phyloP scores from a whole-genome alignment of 139 green algal species.

The Spirogloea muscicola region DNA sequence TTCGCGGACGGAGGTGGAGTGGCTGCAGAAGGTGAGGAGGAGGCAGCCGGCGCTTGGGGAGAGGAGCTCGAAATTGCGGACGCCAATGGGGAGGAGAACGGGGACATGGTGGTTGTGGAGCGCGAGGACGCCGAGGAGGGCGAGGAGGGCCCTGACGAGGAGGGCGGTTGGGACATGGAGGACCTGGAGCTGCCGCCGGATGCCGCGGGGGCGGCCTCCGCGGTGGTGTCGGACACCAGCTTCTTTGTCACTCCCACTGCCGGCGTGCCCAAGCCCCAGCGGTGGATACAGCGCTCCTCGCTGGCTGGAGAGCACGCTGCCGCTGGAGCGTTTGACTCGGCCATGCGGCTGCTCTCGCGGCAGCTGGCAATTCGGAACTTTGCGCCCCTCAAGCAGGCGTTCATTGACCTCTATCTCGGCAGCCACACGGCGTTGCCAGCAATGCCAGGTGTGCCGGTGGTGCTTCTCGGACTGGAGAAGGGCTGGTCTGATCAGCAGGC shows the following conservation, averaged over 20 bases:
- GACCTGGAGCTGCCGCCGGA: slow-evolving; percentile 64
- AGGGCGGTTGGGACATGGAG: slow-evolving; percentile 95
- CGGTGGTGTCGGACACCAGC: background rate
- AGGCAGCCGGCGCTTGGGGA: slow-evolving; percentile 37
- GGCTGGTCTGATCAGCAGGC: slow-evolving; percentile 54
- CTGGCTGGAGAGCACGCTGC: slow-evolving; percentile 77
- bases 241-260: slow-evolving; percentile 75
- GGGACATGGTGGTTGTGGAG: slow-evolving; percentile 41
- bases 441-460: slow-evolving; percentile 58
- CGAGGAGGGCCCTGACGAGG: slow-evolving; percentile 63
- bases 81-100: slow-evolving; percentile 19
- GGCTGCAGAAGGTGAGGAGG: slow-evolving; percentile 44
- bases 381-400: slow-evolving; percentile 76
- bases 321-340: slow-evolving; percentile 79
- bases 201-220: slow-evolving; percentile 42
- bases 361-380: slow-evolving; percentile 90
- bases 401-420: slow-evolving; percentile 78
- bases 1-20: slow-evolving; percentile 58
- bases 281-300: slow-evolving; percentile 78
- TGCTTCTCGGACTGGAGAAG: slow-evolving; percentile 70
- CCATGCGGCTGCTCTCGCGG: slow-evolving; percentile 88
- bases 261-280: slow-evolving; percentile 67
- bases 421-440: slow-evolving; percentile 64
- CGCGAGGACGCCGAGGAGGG: slow-evolving; percentile 15
- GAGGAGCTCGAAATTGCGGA: slow-evolving; percentile 33